Percentiles rank a stretch among this genome's conserved stretches.
Conservation (phyloP, 2,329 filamentous ascomycete species). For the Pseudopyrenochaeta lycopersici region DNA sequence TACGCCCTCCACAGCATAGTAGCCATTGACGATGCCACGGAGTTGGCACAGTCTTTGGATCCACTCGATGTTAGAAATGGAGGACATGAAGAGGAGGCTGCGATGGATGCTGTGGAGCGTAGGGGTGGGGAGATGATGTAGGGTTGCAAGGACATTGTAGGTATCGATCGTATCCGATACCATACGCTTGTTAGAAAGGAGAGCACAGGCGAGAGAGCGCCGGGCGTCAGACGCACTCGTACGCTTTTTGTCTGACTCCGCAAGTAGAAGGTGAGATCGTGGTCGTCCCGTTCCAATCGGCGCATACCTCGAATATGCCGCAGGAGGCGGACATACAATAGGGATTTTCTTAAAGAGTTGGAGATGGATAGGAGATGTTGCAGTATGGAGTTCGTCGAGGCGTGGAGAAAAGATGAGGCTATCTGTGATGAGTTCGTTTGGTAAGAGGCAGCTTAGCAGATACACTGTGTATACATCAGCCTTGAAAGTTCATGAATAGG, state of each 20-base stretch:
- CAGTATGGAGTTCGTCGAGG: conserved; percentile 14
- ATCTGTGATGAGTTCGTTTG: conserved; percentile 10
- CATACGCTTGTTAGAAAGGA: conserved; percentile 6
- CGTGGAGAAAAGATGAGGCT: conserved; percentile 22
- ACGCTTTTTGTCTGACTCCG: conserved; percentile 12
- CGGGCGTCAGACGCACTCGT: conserved; percentile 5
- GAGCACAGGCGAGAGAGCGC: conserved; percentile 12
- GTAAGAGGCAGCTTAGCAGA: conserved; percentile 23
- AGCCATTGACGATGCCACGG: conserved; percentile 2
- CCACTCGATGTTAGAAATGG: conserved; percentile 18
- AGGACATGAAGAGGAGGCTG: conserved; percentile 25
- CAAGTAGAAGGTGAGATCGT: conserved; percentile 10
- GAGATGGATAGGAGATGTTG: conserved; percentile 14
- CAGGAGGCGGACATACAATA: neutral
- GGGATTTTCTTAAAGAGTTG: conserved; percentile 13
- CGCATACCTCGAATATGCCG: conserved; percentile 8
- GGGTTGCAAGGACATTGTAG: conserved; percentile 16
- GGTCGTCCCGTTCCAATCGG: conserved; percentile 32
- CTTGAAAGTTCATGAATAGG: neutral
- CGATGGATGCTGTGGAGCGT: conserved; percentile 17
- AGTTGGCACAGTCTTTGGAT: conserved; percentile 14
- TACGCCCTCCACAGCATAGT: conserved; percentile 8
- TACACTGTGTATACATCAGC: conserved; percentile 22
- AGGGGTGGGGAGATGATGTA: conserved; percentile 6
- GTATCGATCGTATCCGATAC: conserved; percentile 8